Evolutionary conservation across 225 moss, liverwort and hornwort genomes (phyloP), one percentile per base, ranked within the genome.

Genomic region (Straminergon stramineum): DNA sequence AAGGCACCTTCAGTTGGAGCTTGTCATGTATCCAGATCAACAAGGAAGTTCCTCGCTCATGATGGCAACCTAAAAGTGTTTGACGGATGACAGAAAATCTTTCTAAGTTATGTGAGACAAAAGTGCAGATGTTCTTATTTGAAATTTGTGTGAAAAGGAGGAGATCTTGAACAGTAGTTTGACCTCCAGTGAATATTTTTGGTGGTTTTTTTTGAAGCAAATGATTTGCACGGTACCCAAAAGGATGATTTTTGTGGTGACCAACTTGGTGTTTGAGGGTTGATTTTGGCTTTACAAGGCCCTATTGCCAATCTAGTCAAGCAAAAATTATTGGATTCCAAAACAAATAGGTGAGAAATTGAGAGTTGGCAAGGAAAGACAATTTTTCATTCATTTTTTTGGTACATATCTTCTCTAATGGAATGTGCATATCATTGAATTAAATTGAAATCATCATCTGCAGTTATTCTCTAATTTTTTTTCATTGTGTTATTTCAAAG

Each of bases 211-310:
- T 41, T 4, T 69, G 11, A 70, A 45, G 31, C 7, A 48, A 48
- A 30, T 48, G 18, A 30, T 48, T 31, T 2, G 1, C 2, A 48
- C 1, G 2, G 18, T 74, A 45, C 10, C 0, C 0, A 48, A 30
- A 23, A 30, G 6, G 11, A 75, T 48, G 48, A 32, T 51, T 75
- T 32, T 11, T 2, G 12, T 0, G 0, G 17, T 28, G 28, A 28
- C 45, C 1, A 41, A 0, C 3, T 2, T 3, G 2, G 1, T 0
- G 0, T 13, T n/a, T 9, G 7, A 39, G 22, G 5, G 0, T 7
- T n/a, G 7, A 68, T 8, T 3, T 3, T 73, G 10, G 17, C 43
- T 2, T 28, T 45, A 27, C 0, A 0, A 0, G 3, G 8, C 10
- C 17, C 3, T 45, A 17, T 30, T 4, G 45, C 15, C 17, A 28